Percentiles rank a stretch among this genome's conserved stretches.
Conservation (phyloP, 371 early-diverging fungal species). For the Syncephalastrum racemosum region DNA sequence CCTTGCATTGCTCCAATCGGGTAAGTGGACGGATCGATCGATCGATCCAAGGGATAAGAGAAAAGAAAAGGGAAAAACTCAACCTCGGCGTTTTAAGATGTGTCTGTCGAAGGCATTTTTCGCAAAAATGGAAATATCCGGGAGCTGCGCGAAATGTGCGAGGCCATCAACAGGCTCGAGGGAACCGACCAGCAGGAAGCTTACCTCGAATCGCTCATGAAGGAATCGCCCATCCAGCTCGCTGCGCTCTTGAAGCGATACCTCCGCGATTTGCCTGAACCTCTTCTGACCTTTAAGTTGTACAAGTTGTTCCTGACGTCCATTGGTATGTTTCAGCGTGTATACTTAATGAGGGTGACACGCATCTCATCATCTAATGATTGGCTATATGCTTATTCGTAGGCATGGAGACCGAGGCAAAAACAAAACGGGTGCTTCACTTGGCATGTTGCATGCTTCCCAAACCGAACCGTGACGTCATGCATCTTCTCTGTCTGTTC, state of each 20-base stretch:
- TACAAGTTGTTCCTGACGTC: slow-evolving; percentile 77
- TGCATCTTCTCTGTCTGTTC: slow-evolving; percentile 78
- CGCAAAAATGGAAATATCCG: slow-evolving; percentile 96
- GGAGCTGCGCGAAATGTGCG: slow-evolving; percentile 77
- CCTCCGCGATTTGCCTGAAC: slow-evolving; percentile 91
- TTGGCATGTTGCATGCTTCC: slow-evolving; percentile 82
- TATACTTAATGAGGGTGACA: background rate
- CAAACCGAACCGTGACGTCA: slow-evolving; percentile 84
- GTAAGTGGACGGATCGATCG: slow-evolving; percentile 15
- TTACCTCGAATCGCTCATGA: slow-evolving; percentile 24
- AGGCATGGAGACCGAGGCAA: slow-evolving; percentile 40
- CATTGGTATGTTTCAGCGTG: slow-evolving; percentile 43
- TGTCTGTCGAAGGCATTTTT: slow-evolving; percentile 92
- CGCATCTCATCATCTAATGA: background rate
- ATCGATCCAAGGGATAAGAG: too few relatives aligned
- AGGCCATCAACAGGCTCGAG: slow-evolving; percentile 66
- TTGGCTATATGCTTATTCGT: background rate
- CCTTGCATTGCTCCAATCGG: slow-evolving; percentile 65
- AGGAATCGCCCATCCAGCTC: slow-evolving; percentile 73
- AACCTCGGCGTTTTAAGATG: slow-evolving; percentile 44
- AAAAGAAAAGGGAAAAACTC: slow-evolving; percentile 2
- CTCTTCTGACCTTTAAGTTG: slow-evolving; percentile 84
- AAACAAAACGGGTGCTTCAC: slow-evolving; percentile 64
- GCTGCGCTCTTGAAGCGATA: slow-evolving; percentile 94
- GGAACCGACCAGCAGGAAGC: slow-evolving; percentile 22